These are phyloP conservation scores for Monilinia aucupariae DNA, from an alignment of 2,329 filamentous ascomycete genomes.

Conservation along the genomic window DNA sequence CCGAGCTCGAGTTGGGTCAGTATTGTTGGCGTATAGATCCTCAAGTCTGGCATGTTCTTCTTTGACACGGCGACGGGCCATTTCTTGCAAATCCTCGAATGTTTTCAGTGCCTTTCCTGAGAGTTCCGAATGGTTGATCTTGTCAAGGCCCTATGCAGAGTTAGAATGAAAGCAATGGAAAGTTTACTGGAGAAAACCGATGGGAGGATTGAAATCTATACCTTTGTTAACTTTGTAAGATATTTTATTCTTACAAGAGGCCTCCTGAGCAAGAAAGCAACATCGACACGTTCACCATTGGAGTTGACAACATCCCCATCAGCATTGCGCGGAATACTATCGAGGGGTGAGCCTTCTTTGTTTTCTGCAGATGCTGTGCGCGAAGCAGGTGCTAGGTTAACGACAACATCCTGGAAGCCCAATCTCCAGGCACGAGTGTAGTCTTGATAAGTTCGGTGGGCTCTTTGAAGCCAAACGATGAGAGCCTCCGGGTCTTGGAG, in stretches of 20 bases:
- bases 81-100: constrained; percentile 65
- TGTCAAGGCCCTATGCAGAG: constrained; percentile 25
- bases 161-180: background rate
- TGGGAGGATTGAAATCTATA: constrained; percentile 32
- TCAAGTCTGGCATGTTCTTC: constrained; percentile 69
- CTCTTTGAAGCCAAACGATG: constrained; percentile 73
- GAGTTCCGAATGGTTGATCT: constrained; percentile 41
- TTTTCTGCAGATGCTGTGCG: constrained; percentile 48
- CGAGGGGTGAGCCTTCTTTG: constrained; percentile 47
- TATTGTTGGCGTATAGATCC: constrained; percentile 80
- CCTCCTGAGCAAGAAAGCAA: constrained; percentile 85
- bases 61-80: constrained; percentile 67
- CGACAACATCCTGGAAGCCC: constrained; percentile 89
- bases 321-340: constrained; percentile 55
- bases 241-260: constrained; percentile 85
- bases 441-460: constrained; percentile 72
- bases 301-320: constrained; percentile 55
- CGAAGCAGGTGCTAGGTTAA: constrained; percentile 75
- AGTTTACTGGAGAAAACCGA: background rate
- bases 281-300: constrained; percentile 85
- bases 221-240: constrained; percentile 76
- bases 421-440: constrained; percentile 87
- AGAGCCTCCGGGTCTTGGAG: constrained; percentile 65
- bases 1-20: constrained; percentile 74
- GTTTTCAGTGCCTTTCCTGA: constrained; percentile 35